Evolutionary conservation across 148 eudicot species (phyloP).

Genomic region (Camellia sinensis): DNA sequence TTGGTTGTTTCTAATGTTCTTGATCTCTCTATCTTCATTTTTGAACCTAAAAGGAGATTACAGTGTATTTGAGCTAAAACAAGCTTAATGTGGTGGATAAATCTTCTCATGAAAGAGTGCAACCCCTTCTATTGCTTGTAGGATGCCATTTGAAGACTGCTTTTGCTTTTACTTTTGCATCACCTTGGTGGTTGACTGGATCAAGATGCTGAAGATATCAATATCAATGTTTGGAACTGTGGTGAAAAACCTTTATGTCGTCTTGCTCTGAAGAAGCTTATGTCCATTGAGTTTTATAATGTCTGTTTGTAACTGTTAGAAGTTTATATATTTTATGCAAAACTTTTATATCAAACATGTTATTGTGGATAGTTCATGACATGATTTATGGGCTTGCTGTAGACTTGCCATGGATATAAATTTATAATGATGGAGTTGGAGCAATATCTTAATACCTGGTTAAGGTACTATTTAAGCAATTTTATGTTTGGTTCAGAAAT

Average conservation of each 20-base stretch:
- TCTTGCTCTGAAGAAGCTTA: neutral
- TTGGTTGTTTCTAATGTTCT: neutral
- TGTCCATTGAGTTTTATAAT: neutral
- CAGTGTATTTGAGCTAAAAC: neutral
- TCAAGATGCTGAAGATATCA: neutral
- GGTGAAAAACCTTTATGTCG: conserved; percentile 1
- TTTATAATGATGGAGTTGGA: too few relatives aligned
- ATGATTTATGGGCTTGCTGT: neutral
- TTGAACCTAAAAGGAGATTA: neutral
- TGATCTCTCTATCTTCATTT: neutral
- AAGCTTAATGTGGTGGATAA: neutral
- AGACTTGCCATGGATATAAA: neutral
- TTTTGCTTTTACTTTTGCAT: neutral
- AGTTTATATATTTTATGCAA: neutral
- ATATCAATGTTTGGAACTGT: neutral
- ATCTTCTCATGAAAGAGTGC: neutral
- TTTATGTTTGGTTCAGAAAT: too few relatives aligned
- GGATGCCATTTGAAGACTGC: conserved; percentile 12
- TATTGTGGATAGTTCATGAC: neutral
- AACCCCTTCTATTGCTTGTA: conserved; percentile 2
- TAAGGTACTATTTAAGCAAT: too few relatives aligned
- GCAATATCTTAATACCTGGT: too few relatives aligned
- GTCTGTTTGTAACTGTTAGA: too few relatives aligned
- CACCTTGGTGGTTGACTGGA: neutral
- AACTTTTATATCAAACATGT: conserved; percentile 1